phyloP scores from a whole-genome alignment of 2,329 filamentous ascomycete species.

The Hypoxylon sp. region DNA sequence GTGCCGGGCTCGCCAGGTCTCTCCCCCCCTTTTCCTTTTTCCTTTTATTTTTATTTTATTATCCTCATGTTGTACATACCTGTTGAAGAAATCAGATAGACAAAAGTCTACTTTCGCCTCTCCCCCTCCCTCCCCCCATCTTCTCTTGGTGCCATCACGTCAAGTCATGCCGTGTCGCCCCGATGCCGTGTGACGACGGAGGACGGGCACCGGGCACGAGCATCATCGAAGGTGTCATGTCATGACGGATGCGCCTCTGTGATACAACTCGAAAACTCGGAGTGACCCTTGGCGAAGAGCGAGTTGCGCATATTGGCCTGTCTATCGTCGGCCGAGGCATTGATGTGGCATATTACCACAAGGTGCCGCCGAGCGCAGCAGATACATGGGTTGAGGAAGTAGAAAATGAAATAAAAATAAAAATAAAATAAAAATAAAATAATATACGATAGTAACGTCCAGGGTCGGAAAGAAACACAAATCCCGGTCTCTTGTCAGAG shows the following conservation, averaged over 20 bases:
- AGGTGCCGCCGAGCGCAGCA: constrained; percentile 21
- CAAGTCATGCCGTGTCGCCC: constrained; percentile 23
- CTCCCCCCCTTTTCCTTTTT: constrained; percentile 4
- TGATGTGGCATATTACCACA: constrained; percentile 20
- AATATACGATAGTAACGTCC: not conserved
- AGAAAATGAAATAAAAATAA: constrained; percentile 10
- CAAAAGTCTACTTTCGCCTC: constrained; percentile 3
- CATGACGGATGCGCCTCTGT: constrained; percentile 11
- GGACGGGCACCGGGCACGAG: constrained; percentile 20
- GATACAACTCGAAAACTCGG: constrained; percentile 20
- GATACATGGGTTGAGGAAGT: too few relatives aligned
- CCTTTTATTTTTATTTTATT: not conserved
- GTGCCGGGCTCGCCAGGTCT: too few relatives aligned
- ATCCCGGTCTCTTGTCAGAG: constrained; percentile 28
- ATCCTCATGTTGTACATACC: constrained; percentile 8
- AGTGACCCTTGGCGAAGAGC: constrained; percentile 25
- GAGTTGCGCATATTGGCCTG: constrained; percentile 25
- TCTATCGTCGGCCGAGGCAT: constrained; percentile 27
- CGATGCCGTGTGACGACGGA: constrained; percentile 27
- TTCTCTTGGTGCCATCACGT: constrained; percentile 30
- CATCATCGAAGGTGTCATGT: constrained; percentile 29
- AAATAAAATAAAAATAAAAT: constrained; percentile 34
- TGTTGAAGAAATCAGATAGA: constrained; percentile 16
- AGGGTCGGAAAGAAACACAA: constrained; percentile 28
- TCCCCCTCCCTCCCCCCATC: constrained; percentile 10